Evolutionary conservation across 2,329 filamentous ascomycete species (phyloP), one percentile per base, ranked within the genome.

Genomic region (Helotiales sp.): DNA sequence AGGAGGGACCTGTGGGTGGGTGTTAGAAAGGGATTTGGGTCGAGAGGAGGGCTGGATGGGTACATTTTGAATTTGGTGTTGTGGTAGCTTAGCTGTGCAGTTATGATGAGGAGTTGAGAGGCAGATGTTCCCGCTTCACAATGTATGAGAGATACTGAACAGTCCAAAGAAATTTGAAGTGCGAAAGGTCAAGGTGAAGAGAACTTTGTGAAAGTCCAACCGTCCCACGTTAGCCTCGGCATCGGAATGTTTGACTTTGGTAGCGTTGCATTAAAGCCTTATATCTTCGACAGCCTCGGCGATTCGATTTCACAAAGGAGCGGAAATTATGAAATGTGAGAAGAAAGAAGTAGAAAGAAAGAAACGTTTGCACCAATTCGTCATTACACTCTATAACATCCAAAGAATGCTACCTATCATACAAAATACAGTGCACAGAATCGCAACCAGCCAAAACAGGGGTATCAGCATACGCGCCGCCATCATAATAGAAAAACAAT

Each of bases 381-480:
- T 22, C 30, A 34, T n/a, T 37, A 55, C 30, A 3, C 26, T 54
- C 17, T 22, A n/a, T 15, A 55, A 13, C 52, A 28, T 52, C n/a
- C 30, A 37, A 34, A 40, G n/a, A 50, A 52, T 62, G 60, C 47
- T 43, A 43, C 6, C 17, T 52, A 52, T 37, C 32, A 62, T 55
- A 55, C 52, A 55, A 55, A 34, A 8, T 22, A 34, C 28, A 62
- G 47, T 32, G 26, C 47, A 58, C 26, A 37, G 20, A 47, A 37
- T 28, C 26, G 22, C 30, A 24, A 28, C 34, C 20, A 61, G 40
- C 49, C 58, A 61, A 67, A 61, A 40, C 61, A 60, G 65, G 65
- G 65, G 65, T 67, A 67, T 67, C 61, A 61, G 47, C 52, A 61
- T 54, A 28, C 47, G 60, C 50, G 37, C 58, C 20, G 11, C 45